These are phyloP conservation scores for Cordyceps cicadae DNA, from an alignment of 2,329 filamentous ascomycete species.

Conservation along the genomic window DNA sequence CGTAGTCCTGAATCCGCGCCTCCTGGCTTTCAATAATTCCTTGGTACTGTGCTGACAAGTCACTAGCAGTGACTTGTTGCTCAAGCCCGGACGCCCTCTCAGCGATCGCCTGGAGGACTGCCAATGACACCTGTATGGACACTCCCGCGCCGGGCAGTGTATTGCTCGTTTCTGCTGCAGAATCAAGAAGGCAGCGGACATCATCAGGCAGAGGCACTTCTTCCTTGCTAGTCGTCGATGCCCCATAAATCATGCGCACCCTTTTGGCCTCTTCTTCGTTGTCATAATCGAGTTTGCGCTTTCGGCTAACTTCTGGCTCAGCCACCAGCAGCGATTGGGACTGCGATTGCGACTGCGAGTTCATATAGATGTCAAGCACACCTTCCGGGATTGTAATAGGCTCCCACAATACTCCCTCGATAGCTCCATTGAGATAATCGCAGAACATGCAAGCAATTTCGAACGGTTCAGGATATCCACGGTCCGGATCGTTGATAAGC, in stretches of 20 bases:
- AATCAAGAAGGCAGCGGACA: constrained; percentile 23
- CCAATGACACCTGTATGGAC: constrained; percentile 22
- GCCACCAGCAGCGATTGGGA: constrained; percentile 22
- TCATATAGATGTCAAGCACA: constrained; percentile 40
- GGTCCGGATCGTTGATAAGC: constrained; percentile 34
- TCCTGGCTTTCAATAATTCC: constrained; percentile 36
- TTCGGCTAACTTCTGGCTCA: constrained; percentile 28
- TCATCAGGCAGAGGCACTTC: constrained; percentile 26
- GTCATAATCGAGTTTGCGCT: constrained; percentile 37
- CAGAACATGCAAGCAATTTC: constrained; percentile 40
- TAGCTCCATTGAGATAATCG: constrained; percentile 32
- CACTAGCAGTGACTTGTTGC: constrained; percentile 20
- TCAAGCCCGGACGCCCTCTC: constrained; percentile 26
- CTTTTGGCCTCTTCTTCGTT: constrained; percentile 25
- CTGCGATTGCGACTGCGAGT: constrained; percentile 30
- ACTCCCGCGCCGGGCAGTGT: constrained; percentile 15
- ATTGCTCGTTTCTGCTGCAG: constrained; percentile 13
- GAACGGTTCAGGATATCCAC: constrained; percentile 33
- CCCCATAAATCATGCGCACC: constrained; percentile 19
- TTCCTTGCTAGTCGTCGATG: constrained; percentile 17
- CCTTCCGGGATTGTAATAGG: constrained; percentile 38
- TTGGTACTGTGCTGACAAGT: constrained; percentile 29
- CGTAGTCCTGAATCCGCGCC: constrained; percentile 36
- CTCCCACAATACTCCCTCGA: constrained; percentile 36
- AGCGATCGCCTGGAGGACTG: constrained; percentile 30